These are phyloP conservation scores for Opeltia flavorubescens DNA, from an alignment of 495 filamentous ascomycete genomes.

Conservation along the genomic window DNA sequence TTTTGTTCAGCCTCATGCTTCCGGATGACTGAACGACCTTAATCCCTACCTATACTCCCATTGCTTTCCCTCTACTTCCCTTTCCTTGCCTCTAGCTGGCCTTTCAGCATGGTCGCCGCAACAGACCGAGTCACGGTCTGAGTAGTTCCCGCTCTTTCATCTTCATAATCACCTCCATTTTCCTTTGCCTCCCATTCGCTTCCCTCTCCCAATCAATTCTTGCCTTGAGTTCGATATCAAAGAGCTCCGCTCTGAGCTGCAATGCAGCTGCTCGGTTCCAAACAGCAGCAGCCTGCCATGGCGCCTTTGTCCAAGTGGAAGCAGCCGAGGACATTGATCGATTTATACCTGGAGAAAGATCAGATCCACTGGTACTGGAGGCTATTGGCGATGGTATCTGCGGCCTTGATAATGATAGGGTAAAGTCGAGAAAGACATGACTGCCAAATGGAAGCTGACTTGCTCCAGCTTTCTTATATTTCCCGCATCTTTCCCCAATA, in stretches of 20 bases:
- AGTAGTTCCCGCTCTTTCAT: background rate
- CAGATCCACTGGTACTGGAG: conserved; percentile 15
- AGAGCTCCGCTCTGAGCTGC: too few relatives aligned
- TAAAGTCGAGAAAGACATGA: background rate
- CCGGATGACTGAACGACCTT: background rate
- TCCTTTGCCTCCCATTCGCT: background rate
- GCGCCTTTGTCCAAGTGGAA: conserved; percentile 12
- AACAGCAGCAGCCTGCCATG: background rate
- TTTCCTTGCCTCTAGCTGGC: background rate
- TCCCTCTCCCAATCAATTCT: background rate
- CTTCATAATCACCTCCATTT: background rate
- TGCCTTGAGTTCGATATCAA: background rate
- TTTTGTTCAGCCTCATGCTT: background rate
- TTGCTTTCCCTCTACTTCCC: background rate
- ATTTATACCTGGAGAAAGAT: conserved; percentile 16
- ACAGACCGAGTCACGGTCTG: too few relatives aligned
- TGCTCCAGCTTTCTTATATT: conserved; percentile 15
- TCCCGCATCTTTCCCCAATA: conserved; percentile 9
- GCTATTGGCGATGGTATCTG: conserved; percentile 9
- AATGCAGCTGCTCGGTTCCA: background rate
- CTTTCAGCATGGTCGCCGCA: too few relatives aligned
- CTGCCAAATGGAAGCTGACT: background rate
- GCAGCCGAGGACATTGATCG: conserved; percentile 16
- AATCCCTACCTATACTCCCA: background rate
- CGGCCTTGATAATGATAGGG: conserved; percentile 13